Percentiles rank a stretch among this genome's conserved stretches.
These are phyloP conservation scores for Pholiota adiposa DNA, from an alignment of 1,284 basidiomycete genomes.

Conservation along the genomic window DNA sequence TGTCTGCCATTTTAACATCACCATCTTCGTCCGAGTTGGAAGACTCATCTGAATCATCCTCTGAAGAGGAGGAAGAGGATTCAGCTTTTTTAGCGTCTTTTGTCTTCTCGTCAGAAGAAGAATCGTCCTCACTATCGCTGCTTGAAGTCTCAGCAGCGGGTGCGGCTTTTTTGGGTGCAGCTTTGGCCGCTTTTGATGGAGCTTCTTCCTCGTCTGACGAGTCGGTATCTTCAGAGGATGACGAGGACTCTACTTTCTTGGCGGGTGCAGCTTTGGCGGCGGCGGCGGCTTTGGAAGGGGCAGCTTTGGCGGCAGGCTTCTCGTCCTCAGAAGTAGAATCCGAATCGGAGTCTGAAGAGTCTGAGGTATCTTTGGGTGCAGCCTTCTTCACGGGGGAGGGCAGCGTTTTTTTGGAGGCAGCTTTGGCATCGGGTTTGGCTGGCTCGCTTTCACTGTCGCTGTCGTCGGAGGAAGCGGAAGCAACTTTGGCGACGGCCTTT, in stretches of 20 bases:
- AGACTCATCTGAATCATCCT: constrained; percentile 23
- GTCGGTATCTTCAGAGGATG: constrained; percentile 28
- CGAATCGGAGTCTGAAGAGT: constrained; percentile 31
- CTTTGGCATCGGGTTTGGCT: constrained; percentile 25
- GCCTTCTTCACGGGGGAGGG: constrained; percentile 18
- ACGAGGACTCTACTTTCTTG: constrained; percentile 30
- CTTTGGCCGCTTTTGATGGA: constrained; percentile 20
- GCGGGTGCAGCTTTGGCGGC: constrained; percentile 19
- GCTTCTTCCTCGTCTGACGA: constrained; percentile 26
- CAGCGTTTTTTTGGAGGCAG: constrained; percentile 14
- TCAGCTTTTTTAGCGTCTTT: constrained; percentile 22
- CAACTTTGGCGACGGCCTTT: constrained; percentile 38
- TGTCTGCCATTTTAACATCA: constrained; percentile 63
- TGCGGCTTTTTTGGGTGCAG: constrained; percentile 24
- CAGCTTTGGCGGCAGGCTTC: constrained; percentile 19
- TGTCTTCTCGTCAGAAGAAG: constrained; percentile 24
- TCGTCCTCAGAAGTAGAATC: constrained; percentile 26
- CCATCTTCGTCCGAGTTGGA: constrained; percentile 43
- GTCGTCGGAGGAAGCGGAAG: constrained; percentile 28
- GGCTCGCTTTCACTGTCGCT: constrained; percentile 25
- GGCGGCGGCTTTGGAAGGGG: constrained; percentile 20
- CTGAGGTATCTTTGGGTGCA: constrained; percentile 31
- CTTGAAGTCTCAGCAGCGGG: constrained; percentile 21
- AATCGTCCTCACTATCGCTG: constrained; percentile 21
- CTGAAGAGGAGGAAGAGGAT: constrained; percentile 12